phyloP scores from a whole-genome alignment of 225 moss, liverwort and hornwort genomes.

The Ulota crispa region DNA sequence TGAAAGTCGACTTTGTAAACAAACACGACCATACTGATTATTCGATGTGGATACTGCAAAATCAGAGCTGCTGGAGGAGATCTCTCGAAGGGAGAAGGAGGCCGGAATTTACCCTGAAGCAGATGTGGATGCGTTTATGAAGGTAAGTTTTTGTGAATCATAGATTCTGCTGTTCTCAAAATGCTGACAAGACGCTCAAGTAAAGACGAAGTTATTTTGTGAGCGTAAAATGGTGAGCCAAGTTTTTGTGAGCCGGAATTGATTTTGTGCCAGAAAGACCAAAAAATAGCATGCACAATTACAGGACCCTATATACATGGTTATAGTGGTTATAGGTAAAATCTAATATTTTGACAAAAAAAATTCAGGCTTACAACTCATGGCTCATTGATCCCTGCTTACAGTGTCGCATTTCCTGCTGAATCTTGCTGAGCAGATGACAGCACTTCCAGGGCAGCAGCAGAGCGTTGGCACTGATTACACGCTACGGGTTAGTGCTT shows the following conservation, averaged over 20 bases:
- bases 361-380: no score
- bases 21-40: neutral
- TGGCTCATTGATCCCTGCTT: no score
- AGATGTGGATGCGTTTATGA: slow-evolving; percentile 58
- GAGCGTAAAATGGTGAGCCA: no score
- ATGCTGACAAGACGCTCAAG: neutral
- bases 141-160: slow-evolving; percentile 17
- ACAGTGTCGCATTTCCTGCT: no score
- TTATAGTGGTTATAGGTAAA: no score
- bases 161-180: neutral
- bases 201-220: no score
- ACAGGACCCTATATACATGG: no score
- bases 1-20: neutral
- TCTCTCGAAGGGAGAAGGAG: slow-evolving; percentile 50
- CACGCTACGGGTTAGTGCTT: slow-evolving; percentile 57
- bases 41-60: neutral
- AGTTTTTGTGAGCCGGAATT: no score
- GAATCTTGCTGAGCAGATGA: slow-evolving; percentile 43
- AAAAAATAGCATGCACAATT: no score
- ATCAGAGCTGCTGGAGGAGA: slow-evolving; percentile 59
- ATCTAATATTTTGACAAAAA: no score
- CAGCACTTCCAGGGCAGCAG: slow-evolving; percentile 54
- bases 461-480: slow-evolving; percentile 62
- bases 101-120: slow-evolving; percentile 53
- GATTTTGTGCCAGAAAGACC: no score